Base-by-base conservation (phyloP, 306 rosid species). In the Pterocarpus macrocarpus region DNA sequence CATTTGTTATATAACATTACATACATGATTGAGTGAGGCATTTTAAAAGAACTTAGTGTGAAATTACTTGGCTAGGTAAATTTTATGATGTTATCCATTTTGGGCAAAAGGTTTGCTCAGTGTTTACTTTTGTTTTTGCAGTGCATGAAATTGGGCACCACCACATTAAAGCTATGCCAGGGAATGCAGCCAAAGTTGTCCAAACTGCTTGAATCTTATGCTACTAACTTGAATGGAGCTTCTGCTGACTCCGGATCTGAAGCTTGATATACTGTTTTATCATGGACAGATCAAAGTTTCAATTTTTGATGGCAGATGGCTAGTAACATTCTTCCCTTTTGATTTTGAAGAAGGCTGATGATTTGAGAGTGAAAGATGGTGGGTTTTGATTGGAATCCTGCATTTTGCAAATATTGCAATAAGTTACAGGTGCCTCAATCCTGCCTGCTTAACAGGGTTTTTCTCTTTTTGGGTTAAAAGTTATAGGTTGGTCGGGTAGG, bases 381-480 rank as follows among this genome's bases (percentile, higher is more conserved):
- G 90, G 88, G 97, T 83, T 86, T 88, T 64, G 89, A 86, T 81
- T 76, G 87, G 88, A 90, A 88, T 84, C 90, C 89, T 89, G 90
- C 88, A 90, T 89, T 87, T 92, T 90, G 97, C 97, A 89, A 86
- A 92, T 90, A 90, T 89, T 92, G 94, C 93, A 93, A 95, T 95
- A 92, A 95, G 93, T 85, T 85, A 85, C 93, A 88, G 98, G 94
- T 85, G 93, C 89, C 91, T 88, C 92, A 77, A 85, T 85, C 90
- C 96, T 84, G 88, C 90, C 88, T 86, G 81, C 86, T 84, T 85
- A 73, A 80, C 86, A 84, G 90, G 85, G 80, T 41, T 86, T 80
- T 88, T 47, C 63, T 56, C 34, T 32, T 71, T 86, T 90, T 88
- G 79, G 47, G 69, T 69, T 81, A 79, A 85, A 86, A 87, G 87